A percentile compares a stretch with the other conserved stretches of the same genome.
Conservation (phyloP, 2,329 filamentous ascomycete species). For the Calonectria honghensis region DNA sequence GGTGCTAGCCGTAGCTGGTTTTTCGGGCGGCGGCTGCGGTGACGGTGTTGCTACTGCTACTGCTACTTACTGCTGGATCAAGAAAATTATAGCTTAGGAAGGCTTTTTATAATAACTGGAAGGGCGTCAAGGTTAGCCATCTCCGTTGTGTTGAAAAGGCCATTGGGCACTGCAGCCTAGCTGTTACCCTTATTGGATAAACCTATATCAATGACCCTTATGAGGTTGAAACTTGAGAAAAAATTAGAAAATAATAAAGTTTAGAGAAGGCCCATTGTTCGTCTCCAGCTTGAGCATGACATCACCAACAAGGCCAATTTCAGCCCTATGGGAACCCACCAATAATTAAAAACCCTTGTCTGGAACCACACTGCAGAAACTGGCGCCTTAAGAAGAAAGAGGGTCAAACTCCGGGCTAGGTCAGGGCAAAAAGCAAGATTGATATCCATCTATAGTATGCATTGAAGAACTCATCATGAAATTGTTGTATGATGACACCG, state of each 20-base stretch:
- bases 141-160: too few species aligned
- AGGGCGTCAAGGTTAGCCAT: too few species aligned
- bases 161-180: too few species aligned
- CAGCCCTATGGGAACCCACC: constrained; percentile 19
- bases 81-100: too few species aligned
- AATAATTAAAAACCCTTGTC: not conserved
- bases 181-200: too few species aligned
- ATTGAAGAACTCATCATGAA: not conserved
- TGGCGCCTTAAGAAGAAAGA: not conserved
- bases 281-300: not conserved
- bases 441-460: not conserved
- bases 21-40: too few species aligned
- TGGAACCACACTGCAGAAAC: not conserved
- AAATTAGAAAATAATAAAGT: not conserved
- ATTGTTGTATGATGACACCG: not conserved
- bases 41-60: too few species aligned
- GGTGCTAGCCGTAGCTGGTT: too few species aligned
- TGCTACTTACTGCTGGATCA: too few species aligned
- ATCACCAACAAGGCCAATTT: constrained; percentile 1
- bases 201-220: too few species aligned
- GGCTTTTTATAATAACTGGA: too few species aligned
- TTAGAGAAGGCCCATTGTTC: not conserved
- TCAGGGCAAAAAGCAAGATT: not conserved
- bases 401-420: not conserved
- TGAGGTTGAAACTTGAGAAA: too few species aligned